phyloP scores from a whole-genome alignment of 208 protist genomes.

The Leishmania major region DNA sequence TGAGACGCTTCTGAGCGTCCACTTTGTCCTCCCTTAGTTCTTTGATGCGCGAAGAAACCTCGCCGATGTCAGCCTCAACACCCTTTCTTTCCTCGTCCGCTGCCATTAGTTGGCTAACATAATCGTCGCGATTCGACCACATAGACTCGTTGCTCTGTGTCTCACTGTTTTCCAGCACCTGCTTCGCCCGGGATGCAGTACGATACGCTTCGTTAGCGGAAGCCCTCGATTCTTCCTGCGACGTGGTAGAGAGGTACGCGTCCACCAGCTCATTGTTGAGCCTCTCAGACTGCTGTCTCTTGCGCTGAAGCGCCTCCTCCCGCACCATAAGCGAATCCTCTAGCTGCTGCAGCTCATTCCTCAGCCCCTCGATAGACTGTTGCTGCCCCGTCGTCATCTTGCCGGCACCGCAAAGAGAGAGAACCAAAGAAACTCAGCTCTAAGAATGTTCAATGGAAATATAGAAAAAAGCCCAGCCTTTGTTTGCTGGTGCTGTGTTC shows the following conservation, averaged over 20 bases:
- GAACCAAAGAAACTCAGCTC: background rate
- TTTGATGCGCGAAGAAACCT: conserved; percentile 51
- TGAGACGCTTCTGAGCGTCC: conserved; percentile 61
- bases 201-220: conserved; percentile 23
- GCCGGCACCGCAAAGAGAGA: too few relatives aligned
- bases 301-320: conserved; percentile 20
- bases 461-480: background rate
- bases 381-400: conserved; percentile 1
- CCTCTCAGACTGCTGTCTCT: conserved; percentile 15
- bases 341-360: conserved; percentile 43
- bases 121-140: conserved; percentile 54
- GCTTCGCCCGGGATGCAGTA: conserved; percentile 33
- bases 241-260: background rate
- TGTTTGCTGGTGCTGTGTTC: background rate
- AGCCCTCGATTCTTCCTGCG: conserved; percentile 15
- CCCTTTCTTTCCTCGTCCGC: conserved; percentile 48
- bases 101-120: conserved; percentile 59
- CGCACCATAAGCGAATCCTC: conserved; percentile 42
- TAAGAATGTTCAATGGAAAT: background rate
- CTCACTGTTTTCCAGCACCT: conserved; percentile 44
- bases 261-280: conserved; percentile 23
- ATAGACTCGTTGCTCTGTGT: conserved; percentile 7
- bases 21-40: conserved; percentile 35
- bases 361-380: conserved; percentile 43
- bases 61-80: conserved; percentile 44